phyloP scores from a whole-genome alignment of 2,329 filamentous ascomycete genomes.

The Cladosporium sp. region DNA sequence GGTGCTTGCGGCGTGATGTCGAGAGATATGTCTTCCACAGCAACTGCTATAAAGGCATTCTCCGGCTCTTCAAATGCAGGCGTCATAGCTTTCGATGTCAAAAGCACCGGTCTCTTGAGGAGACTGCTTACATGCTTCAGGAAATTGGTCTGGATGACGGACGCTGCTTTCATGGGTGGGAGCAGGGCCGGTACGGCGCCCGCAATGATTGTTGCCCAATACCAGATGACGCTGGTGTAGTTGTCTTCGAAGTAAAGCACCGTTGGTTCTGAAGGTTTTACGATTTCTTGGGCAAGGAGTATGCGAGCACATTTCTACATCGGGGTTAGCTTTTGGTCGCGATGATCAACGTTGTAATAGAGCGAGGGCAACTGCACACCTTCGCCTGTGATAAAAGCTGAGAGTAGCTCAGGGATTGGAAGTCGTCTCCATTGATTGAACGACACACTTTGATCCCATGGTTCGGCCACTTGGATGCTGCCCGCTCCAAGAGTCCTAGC shows the following conservation, averaged over 20 bases:
- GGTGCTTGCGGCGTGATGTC: conserved; percentile 5
- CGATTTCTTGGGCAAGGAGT: background rate
- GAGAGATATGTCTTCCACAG: background rate
- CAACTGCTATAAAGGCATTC: background rate
- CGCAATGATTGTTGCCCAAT: conserved; percentile 45
- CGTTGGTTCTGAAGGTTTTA: background rate
- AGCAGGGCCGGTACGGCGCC: conserved; percentile 44
- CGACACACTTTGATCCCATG: conserved; percentile 2
- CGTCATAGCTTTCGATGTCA: background rate
- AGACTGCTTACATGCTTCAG: conserved; percentile 32
- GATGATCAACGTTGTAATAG: background rate
- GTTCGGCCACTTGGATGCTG: background rate
- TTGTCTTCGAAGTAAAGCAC: conserved; percentile 43
- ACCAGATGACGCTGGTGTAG: conserved; percentile 44
- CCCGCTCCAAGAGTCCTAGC: conserved; percentile 2
- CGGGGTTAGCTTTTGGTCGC: background rate
- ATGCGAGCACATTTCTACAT: background rate
- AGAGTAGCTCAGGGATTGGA: background rate
- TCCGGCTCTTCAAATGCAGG: background rate
- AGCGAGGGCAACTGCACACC: background rate
- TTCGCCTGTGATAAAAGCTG: background rate
- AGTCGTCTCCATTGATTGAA: background rate
- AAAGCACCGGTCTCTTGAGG: conserved; percentile 26
- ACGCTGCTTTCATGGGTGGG: conserved; percentile 37
- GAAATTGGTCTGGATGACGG: conserved; percentile 34